Evolutionary conservation across 345 rosid genomes (phyloP).

Genomic region (Xanthoceras sorbifolium): DNA sequence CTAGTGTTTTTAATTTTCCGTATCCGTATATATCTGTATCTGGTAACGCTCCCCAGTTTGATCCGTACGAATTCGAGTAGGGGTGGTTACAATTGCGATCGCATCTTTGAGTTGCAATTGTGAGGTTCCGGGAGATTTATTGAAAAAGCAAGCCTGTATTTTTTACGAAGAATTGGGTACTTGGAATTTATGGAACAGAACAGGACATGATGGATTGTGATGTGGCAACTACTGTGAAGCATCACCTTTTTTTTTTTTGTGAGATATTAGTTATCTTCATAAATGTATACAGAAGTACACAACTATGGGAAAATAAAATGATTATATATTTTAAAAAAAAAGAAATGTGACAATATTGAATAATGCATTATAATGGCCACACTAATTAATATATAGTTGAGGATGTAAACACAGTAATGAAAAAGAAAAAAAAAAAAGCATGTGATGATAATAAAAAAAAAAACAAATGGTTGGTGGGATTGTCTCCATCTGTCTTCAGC

Average conservation of each 20-base stretch:
- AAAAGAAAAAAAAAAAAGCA: not conserved
- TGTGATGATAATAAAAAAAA: not conserved
- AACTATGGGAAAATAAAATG: not conserved
- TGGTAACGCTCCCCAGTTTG: too few relatives aligned
- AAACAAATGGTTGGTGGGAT: not conserved
- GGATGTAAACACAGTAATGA: not conserved
- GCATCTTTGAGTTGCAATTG: not conserved
- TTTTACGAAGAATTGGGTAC: not conserved
- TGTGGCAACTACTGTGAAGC: not conserved
- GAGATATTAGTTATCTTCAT: too few relatives aligned
- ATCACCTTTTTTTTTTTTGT: too few relatives aligned
- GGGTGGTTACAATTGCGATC: too few relatives aligned
- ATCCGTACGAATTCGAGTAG: too few relatives aligned
- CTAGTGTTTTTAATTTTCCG: too few relatives aligned
- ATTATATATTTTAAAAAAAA: too few relatives aligned
- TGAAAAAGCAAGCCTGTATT: not conserved
- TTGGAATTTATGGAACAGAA: not conserved
- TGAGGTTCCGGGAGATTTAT: not conserved
- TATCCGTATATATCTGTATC: too few relatives aligned
- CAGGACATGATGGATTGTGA: not conserved
- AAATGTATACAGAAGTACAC: not conserved
- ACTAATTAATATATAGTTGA: not conserved
- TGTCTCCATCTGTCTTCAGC: too few relatives aligned
- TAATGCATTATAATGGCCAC: too few relatives aligned
- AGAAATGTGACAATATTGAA: too few relatives aligned